Conservation (phyloP, 176 grass and related monocot genomes). For the Puccinellia tenuiflora region DNA sequence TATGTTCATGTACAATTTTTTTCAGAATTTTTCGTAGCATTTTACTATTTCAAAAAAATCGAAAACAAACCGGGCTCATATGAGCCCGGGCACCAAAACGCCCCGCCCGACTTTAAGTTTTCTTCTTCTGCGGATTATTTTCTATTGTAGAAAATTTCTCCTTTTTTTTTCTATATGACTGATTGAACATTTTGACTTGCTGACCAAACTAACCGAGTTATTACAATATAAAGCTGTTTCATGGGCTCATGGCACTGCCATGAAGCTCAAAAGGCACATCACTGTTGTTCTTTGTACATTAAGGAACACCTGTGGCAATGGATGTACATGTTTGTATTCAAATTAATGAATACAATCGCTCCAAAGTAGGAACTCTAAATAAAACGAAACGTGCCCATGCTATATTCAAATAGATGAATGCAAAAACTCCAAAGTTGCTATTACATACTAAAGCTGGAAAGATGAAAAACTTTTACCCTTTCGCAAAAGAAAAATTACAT, state of each 20-base stretch:
- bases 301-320: not conserved
- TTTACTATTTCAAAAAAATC: too few species aligned
- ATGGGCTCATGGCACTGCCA: not conserved
- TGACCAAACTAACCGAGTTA: not conserved
- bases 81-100: too few species aligned
- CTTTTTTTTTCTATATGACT: not conserved
- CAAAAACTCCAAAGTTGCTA: not conserved
- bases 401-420: not conserved
- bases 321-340: not conserved
- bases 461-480: not conserved
- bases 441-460: conserved; percentile 8
- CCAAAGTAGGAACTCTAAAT: not conserved
- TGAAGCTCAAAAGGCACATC: not conserved
- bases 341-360: not conserved
- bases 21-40: too few species aligned
- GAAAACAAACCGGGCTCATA: too few species aligned
- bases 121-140: not conserved
- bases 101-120: too few species aligned
- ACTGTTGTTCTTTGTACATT: not conserved
- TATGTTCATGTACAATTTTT: too few species aligned
- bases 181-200: not conserved
- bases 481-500: not conserved
- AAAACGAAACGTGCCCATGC: not conserved
- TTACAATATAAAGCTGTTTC: not conserved
- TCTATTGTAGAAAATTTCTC: not conserved